phyloP scores from a whole-genome alignment of 31 red algal species.

The Porphyra umbilicalis region DNA sequence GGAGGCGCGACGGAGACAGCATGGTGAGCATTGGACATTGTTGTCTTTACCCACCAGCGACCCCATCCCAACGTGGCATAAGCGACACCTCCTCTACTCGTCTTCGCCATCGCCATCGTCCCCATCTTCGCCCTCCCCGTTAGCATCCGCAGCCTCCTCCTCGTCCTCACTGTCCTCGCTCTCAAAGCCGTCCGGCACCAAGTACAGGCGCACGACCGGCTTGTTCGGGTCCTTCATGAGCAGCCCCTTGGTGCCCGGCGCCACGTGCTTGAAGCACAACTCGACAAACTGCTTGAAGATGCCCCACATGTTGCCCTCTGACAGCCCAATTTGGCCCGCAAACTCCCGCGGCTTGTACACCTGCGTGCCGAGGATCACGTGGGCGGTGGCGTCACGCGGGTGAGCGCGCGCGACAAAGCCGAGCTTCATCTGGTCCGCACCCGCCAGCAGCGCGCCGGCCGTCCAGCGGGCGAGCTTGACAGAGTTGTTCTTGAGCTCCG shows the following conservation, averaged over 20 bases:
- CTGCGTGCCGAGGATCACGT: conserved; percentile 90
- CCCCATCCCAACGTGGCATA: neutral
- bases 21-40: too few species aligned
- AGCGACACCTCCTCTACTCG: neutral
- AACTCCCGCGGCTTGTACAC: conserved; percentile 97
- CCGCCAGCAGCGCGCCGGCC: conserved; percentile 78
- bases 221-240: conserved; percentile 96
- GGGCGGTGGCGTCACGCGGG: conserved; percentile 44
- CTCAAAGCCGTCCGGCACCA: conserved; percentile 94
- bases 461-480: conserved; percentile 94
- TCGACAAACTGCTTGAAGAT: conserved; percentile 85
- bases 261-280: conserved; percentile 75
- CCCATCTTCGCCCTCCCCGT: neutral
- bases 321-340: conserved; percentile 91
- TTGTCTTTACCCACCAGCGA: too few species aligned
- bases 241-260: conserved; percentile 80
- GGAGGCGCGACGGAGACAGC: too few species aligned
- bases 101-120: neutral
- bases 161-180: conserved; percentile 74
- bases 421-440: conserved; percentile 76
- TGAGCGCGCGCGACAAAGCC: conserved; percentile 91
- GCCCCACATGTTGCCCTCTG: conserved; percentile 91
- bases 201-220: conserved; percentile 80
- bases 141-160: conserved; percentile 8
- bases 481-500: conserved; percentile 98